Conservation (phyloP, 768 basidiomycete genomes). For the Clitopilus passeckerianus region DNA sequence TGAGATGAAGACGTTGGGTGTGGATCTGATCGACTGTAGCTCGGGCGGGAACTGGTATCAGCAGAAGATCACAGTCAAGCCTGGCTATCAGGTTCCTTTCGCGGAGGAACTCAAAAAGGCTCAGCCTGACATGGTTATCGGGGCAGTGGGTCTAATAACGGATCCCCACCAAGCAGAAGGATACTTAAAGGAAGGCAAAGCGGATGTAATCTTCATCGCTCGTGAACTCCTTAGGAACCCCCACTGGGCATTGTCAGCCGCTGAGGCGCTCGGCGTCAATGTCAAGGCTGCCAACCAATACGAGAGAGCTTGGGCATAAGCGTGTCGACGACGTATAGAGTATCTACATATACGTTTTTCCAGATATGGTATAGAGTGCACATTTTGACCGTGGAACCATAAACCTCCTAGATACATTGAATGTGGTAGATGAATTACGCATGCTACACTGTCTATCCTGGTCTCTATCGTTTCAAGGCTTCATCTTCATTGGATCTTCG, state of each 20-base stretch:
- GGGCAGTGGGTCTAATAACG: constrained; percentile 72
- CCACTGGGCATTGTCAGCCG: constrained; percentile 60
- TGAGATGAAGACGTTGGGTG: constrained; percentile 52
- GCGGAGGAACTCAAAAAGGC: constrained; percentile 61
- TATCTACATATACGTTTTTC: no score
- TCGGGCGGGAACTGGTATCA: constrained; percentile 60
- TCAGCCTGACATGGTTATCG: constrained; percentile 47
- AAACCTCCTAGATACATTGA: no score
- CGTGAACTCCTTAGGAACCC: constrained; percentile 64
- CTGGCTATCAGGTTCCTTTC: constrained; percentile 71
- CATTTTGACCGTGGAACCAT: no score
- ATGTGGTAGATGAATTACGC: no score
- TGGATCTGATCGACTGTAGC: constrained; percentile 75
- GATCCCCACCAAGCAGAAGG: constrained; percentile 48
- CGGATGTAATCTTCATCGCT: constrained; percentile 66
- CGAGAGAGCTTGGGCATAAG: constrained; percentile 46
- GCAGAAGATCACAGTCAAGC: constrained; percentile 51
- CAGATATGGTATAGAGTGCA: no score
- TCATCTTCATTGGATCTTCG: neutral
- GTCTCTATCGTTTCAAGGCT: neutral
- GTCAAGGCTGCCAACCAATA: constrained; percentile 75
- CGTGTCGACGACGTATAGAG: neutral
- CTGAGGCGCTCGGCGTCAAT: constrained; percentile 54
- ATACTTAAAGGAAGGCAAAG: constrained; percentile 59
- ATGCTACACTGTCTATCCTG: no score